These are phyloP conservation scores for Rutstroemia sp. DNA, from an alignment of 2,329 filamentous ascomycete species.

Conservation along the genomic window DNA sequence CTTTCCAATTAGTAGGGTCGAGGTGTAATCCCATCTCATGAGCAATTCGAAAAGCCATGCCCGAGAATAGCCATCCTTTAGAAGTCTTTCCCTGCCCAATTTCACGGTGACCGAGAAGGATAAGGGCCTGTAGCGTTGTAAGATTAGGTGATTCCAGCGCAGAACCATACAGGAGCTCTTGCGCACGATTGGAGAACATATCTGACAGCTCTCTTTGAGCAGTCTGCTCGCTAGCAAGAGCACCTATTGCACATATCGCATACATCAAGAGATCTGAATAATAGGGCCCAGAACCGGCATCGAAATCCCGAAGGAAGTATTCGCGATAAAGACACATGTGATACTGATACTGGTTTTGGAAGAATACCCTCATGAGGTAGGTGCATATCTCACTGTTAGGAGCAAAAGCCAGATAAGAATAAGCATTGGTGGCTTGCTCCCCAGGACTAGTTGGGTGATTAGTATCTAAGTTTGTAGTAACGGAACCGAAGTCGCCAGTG, in stretches of 20 bases:
- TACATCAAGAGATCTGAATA: conserved; percentile 44
- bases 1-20: conserved; percentile 43
- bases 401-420: conserved; percentile 28
- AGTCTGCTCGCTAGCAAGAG: conserved; percentile 37
- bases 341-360: conserved; percentile 41
- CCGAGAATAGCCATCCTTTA: conserved; percentile 45
- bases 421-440: background rate
- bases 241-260: conserved; percentile 41
- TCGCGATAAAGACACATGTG: conserved; percentile 45
- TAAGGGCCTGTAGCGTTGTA: conserved; percentile 39
- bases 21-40: conserved; percentile 47
- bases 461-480: background rate
- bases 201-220: conserved; percentile 33
- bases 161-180: conserved; percentile 37
- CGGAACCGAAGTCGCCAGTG: background rate
- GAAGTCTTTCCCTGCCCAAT: conserved; percentile 41
- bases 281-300: conserved; percentile 38
- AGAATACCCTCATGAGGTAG: conserved; percentile 40
- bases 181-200: conserved; percentile 38
- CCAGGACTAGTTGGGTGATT: background rate
- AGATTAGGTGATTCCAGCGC: conserved; percentile 40
- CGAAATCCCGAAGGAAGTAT: conserved; percentile 43
- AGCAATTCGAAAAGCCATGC: conserved; percentile 44
- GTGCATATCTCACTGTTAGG: conserved; percentile 39
- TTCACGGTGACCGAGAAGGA: conserved; percentile 39